Evolutionary conservation across 768 basidiomycete species (phyloP).

Genomic region (Brasilioporus rufonigricans): DNA sequence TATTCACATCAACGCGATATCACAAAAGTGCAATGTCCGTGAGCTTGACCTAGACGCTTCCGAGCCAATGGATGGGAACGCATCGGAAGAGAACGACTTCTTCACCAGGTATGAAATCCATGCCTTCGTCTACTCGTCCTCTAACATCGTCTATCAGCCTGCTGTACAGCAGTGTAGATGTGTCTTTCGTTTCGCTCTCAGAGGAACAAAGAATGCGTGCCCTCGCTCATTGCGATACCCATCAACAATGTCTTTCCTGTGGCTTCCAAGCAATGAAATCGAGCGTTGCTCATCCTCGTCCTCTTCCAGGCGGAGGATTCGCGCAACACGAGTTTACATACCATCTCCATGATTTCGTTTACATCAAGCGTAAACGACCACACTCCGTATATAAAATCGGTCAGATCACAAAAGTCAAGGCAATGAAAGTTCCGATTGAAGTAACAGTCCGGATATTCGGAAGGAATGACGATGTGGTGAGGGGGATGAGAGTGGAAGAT

Average conservation of each 20-base stretch:
- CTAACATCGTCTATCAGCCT: slow-evolving; percentile 35
- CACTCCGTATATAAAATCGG: slow-evolving; percentile 45
- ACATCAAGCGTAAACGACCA: slow-evolving; percentile 39
- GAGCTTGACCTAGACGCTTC: slow-evolving; percentile 39
- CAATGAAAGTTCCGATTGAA: slow-evolving; percentile 25
- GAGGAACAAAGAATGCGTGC: slow-evolving; percentile 28
- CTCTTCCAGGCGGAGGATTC: slow-evolving; percentile 35
- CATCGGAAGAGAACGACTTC: slow-evolving; percentile 45
- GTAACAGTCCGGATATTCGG: slow-evolving; percentile 42
- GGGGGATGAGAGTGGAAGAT: slow-evolving; percentile 14
- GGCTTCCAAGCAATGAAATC: slow-evolving; percentile 32
- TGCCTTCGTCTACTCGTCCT: background rate
- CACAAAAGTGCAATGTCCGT: slow-evolving; percentile 53
- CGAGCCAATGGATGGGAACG: slow-evolving; percentile 46
- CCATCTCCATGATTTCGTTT: slow-evolving; percentile 63
- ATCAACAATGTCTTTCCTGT: slow-evolving; percentile 52
- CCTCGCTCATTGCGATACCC: slow-evolving; percentile 29
- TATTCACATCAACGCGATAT: slow-evolving; percentile 53
- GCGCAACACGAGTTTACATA: slow-evolving; percentile 44
- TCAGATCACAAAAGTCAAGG: slow-evolving; percentile 47
- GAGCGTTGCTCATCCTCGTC: slow-evolving; percentile 21
- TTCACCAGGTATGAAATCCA: slow-evolving; percentile 48
- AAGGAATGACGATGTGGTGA: slow-evolving; percentile 43
- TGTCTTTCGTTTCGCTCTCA: slow-evolving; percentile 47
- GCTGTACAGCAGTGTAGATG: slow-evolving; percentile 47